Conservation (phyloP, 2,329 filamentous ascomycete genomes). For the Claviceps pazoutovae region DNA sequence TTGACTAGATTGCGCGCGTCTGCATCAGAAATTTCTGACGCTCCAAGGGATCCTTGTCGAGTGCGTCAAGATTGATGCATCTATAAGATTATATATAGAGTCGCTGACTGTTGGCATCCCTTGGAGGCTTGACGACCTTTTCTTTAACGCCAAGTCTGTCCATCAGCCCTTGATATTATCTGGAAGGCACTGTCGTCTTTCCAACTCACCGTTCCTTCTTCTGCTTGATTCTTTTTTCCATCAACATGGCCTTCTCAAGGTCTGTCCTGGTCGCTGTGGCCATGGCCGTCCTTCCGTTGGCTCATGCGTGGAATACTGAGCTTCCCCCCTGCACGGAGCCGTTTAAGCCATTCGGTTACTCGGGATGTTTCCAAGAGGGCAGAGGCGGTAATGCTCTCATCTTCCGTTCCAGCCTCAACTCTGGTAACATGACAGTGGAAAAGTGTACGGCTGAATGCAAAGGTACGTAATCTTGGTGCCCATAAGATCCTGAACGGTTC, state of each 20-base stretch:
- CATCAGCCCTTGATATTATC: background rate
- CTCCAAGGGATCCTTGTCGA: background rate
- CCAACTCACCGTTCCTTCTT: background rate
- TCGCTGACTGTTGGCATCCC: background rate
- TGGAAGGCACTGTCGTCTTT: background rate
- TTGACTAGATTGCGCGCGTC: background rate
- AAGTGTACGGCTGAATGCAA: slow-evolving; percentile 35
- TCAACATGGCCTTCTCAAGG: slow-evolving; percentile 6
- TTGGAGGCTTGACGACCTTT: background rate
- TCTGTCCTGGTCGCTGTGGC: slow-evolving; percentile 19
- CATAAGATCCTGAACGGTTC: background rate
- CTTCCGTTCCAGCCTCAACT: slow-evolving; percentile 25
- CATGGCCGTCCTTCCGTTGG: slow-evolving; percentile 19
- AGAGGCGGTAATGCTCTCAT: slow-evolving; percentile 21
- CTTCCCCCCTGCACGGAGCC: slow-evolving; percentile 29
- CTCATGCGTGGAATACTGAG: slow-evolving; percentile 27
- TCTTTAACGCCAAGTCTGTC: background rate
- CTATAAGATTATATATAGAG: background rate
- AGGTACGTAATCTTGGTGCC: slow-evolving; percentile 16
- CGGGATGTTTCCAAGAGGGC: slow-evolving; percentile 33
- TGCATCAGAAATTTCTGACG: background rate
- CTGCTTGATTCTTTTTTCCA: background rate
- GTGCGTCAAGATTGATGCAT: background rate
- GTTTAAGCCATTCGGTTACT: slow-evolving; percentile 33
- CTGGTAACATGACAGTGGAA: slow-evolving; percentile 31